phyloP scores from a whole-genome alignment of 352 stramenopile species.

The Pythium vanterpoolii region DNA sequence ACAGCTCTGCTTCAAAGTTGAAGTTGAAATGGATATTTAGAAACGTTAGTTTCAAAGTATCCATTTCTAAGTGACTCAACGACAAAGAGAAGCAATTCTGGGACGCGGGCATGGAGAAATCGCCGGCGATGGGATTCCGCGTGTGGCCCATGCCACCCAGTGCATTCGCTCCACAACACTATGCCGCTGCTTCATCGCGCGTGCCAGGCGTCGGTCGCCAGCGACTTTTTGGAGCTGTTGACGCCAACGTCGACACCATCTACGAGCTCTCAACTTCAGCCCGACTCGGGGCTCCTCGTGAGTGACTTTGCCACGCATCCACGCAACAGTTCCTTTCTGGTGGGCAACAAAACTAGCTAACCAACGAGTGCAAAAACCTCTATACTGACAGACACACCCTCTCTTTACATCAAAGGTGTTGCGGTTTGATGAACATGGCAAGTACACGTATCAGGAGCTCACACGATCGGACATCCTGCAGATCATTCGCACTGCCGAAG shows the following conservation, averaged over 20 bases:
- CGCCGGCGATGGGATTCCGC: background rate
- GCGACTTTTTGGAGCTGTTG: constrained; percentile 16
- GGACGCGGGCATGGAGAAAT: constrained; percentile 3
- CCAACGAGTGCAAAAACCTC: background rate
- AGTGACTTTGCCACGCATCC: background rate
- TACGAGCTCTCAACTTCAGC: constrained; percentile 1
- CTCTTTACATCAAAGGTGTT: constrained; percentile 18
- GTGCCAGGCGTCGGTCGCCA: background rate
- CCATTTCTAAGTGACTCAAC: constrained; percentile 17
- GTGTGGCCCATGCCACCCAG: background rate
- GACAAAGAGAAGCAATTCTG: background rate
- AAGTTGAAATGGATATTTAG: constrained; percentile 12
- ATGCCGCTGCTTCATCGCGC: background rate
- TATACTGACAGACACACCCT: background rate
- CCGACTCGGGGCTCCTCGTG: background rate
- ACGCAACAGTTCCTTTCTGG: constrained; percentile 24
- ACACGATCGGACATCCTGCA: constrained; percentile 29
- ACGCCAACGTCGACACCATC: constrained; percentile 16
- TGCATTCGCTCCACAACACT: background rate
- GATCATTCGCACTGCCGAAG: constrained; percentile 29
- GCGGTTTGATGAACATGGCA: constrained; percentile 26
- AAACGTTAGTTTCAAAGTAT: constrained; percentile 12
- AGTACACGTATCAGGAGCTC: constrained; percentile 28
- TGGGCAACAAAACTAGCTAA: background rate
- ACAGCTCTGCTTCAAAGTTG: background rate